A percentile compares a stretch with the other conserved stretches of the same genome.
phyloP scores from a whole-genome alignment of 2,329 filamentous ascomycete species.

The Emergomyces orientalis region DNA sequence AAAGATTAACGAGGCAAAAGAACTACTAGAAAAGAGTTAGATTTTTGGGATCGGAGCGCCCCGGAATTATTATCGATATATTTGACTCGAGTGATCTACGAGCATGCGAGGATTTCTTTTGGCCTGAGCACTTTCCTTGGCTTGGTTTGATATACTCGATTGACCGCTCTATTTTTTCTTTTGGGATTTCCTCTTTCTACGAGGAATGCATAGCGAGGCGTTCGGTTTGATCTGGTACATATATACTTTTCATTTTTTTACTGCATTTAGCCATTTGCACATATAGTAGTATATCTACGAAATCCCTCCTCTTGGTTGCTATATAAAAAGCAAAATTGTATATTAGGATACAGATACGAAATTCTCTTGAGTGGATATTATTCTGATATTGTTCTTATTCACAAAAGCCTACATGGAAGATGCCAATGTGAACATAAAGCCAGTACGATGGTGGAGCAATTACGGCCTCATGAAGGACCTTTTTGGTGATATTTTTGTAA shows the following conservation, averaged over 20 bases:
- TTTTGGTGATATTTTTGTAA: not conserved
- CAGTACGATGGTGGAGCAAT: no score
- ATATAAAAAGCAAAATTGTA: not conserved
- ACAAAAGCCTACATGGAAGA: not conserved
- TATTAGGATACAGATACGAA: not conserved
- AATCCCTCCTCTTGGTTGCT: constrained; percentile 3
- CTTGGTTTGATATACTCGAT: not conserved
- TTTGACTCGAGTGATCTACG: not conserved
- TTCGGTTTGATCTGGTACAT: constrained; percentile 2
- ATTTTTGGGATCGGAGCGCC: not conserved
- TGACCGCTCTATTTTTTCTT: not conserved
- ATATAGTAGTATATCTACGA: not conserved
- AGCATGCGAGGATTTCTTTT: not conserved
- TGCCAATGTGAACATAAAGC: no score
- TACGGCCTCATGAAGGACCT: not conserved
- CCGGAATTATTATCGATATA: not conserved
- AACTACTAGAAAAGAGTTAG: constrained; percentile 70
- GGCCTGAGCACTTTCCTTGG: not conserved
- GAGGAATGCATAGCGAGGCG: constrained; percentile 8
- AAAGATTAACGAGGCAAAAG: constrained; percentile 98
- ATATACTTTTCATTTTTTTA: not conserved
- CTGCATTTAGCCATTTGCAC: not conserved
- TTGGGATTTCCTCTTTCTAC: not conserved
- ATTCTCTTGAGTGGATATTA: not conserved
- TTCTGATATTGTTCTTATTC: not conserved